Base-by-base conservation (phyloP, 257 asterid genomes). In the Fraxinus cuspidata region DNA sequence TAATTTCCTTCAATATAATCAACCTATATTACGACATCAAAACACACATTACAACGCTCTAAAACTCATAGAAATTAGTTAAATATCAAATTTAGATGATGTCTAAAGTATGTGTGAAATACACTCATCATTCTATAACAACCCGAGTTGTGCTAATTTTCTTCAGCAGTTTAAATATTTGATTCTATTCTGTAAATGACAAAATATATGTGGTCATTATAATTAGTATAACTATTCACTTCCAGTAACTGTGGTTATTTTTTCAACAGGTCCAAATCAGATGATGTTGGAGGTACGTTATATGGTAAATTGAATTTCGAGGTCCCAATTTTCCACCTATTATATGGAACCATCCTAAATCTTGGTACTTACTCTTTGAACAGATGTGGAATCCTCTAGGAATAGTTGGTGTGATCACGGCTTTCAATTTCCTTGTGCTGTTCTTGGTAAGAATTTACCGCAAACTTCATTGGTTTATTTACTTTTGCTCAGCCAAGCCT, bases 311-410 rank as follows among this genome's bases (percentile, higher is more conserved):
- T 73, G 78, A 72, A 78, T 77, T 60, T 44, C n/a, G 3, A 34
- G 32, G 15, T 58, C 68, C 42, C 66, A 23, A 29, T 64, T 73
- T 51, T 42, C 56, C 70, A 29, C 73, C 23, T 49, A 38, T 74
- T 60, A 44, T 67, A 69, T 51, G 34, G 38, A 28, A 21, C 70
- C 64, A n/a, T 70, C 60, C 74, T 63, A 83, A 72, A 84, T 81
- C 25, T 71, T 73, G 70, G 32, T 71, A 12, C 76, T 31, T 81
- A 28, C 74, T 72, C 37, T 75, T 21, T 80, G 79, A 71, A 74
- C 97, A 96, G 99, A 89, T 87, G 91, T 96, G 98, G 99, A 96
- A 93, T 82, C 99, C 99, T 78, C 94, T 96, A 42, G 97, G 99
- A 80, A 82, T 92, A 84, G 97, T 96, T 56, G 99, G 97, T 40